Percentiles rank a stretch among this genome's conserved stretches.
Evolutionary conservation across 345 rosid species (phyloP).

Genomic region (Salix dunnii): DNA sequence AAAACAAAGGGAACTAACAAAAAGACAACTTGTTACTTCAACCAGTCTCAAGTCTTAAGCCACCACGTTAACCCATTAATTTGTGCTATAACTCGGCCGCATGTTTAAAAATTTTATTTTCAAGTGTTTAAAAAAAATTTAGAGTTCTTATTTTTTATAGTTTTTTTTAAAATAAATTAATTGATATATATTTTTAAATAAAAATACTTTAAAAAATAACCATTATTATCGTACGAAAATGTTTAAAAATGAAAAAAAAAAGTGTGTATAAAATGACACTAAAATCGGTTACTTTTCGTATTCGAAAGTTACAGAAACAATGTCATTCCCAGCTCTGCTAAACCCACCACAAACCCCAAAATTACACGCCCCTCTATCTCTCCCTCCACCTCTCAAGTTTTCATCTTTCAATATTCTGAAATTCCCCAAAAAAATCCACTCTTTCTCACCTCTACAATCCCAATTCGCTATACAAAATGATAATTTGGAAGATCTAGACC

Average conservation of each 20-base stretch:
- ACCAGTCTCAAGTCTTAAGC: background rate
- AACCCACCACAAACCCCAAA: constrained; percentile 21
- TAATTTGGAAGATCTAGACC: constrained; percentile 41
- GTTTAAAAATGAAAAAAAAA: too few relatives aligned
- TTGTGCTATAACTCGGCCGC: background rate
- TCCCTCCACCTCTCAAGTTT: constrained; percentile 8
- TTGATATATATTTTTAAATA: too few relatives aligned
- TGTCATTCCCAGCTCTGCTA: constrained; percentile 29
- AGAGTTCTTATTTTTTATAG: too few relatives aligned
- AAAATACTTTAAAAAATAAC: too few relatives aligned
- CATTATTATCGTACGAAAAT: too few relatives aligned
- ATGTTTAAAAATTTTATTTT: too few relatives aligned
- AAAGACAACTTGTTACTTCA: background rate
- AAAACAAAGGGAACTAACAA: too few relatives aligned
- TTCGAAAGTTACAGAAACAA: background rate
- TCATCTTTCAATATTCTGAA: constrained; percentile 17
- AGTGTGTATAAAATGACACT: background rate
- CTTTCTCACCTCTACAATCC: constrained; percentile 41
- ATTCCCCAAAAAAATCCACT: constrained; percentile 25
- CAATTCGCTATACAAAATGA: constrained; percentile 24
- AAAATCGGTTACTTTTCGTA: background rate
- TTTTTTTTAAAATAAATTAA: too few relatives aligned
- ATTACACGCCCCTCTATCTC: constrained; percentile 9
- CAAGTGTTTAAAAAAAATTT: too few relatives aligned
- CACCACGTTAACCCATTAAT: too few relatives aligned